Evolutionary conservation across 805 yeast genomes (phyloP), one percentile per base, ranked within the genome.

Genomic region (Pichia gijzeniarum): DNA sequence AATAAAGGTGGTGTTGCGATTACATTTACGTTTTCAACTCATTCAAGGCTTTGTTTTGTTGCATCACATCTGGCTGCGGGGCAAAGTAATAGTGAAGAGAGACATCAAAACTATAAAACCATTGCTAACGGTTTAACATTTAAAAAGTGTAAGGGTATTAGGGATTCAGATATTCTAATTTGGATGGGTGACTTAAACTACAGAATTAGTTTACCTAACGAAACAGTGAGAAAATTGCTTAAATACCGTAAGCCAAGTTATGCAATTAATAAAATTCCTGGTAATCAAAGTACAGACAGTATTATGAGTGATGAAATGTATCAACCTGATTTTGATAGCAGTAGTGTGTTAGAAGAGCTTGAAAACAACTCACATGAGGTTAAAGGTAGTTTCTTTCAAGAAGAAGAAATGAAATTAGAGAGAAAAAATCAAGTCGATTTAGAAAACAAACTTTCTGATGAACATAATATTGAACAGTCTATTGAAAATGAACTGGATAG

Each of bases 111-210:
- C 60, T 87, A 85, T 55, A 86, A 86, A 52, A 78, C 90, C 1
- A 82, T 93, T 28, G 71, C 81, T 2, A 80, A 77, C 47, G 86
- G 85, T 5, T 69, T 85, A 27, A 69, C 79, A 47, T 85, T 85
- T 59, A 72, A 79, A n/a, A 73, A 64, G 51, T 73, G 74, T 52
- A 68, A 77, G 44, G 71, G 68, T 44, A 76, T 88, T 3, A 72
- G 75, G 41, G 95, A 88, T 54, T 93, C 85, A 56, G 96, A 91
- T 56, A 78, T 80, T 18, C 73, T 90, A 14, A 76, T 93, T 14
- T 88, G 96, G 89, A 72, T 86, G 64, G 99, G 99, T 7, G 99
- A 93, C 63, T 81, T 95, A 64, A 93, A 93, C 61, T 93, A 82
- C 63, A 73, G 99, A 53, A 80, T 93, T 35, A 69, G 78, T 32